phyloP scores from a whole-genome alignment of 768 basidiomycete genomes.

The Coprinopsis cinerea region DNA sequence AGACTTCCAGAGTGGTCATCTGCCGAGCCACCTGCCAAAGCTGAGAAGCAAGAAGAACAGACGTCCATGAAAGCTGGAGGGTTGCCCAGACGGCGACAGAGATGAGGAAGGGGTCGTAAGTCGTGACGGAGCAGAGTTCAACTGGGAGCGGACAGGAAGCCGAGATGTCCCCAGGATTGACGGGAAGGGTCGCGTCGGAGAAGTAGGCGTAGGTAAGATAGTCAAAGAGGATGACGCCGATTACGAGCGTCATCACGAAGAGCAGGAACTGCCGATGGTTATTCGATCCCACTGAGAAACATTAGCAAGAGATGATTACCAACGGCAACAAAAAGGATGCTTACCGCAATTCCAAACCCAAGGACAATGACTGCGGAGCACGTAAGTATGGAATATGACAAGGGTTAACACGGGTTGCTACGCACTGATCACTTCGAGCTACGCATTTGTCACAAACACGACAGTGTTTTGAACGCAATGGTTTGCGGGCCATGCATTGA shows the following conservation, averaged over 20 bases:
- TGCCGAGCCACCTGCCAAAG: constrained; percentile 90
- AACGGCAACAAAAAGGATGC: constrained; percentile 21
- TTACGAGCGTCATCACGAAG: constrained; percentile 83
- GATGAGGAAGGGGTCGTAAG: constrained; percentile 79
- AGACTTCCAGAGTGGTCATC: constrained; percentile 94
- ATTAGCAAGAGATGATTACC: not conserved
- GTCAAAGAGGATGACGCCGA: constrained; percentile 77
- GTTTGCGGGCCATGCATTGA: constrained; percentile 90
- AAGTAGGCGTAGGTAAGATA: constrained; percentile 78
- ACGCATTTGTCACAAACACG: constrained; percentile 87
- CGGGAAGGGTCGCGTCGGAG: constrained; percentile 34
- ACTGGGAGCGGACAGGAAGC: constrained; percentile 65
- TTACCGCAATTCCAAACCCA: constrained; percentile 99
- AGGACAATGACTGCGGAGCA: constrained; percentile 74
- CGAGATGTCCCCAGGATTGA: constrained; percentile 35
- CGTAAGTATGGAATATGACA: constrained; percentile 5
- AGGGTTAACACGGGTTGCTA: constrained; percentile 10
- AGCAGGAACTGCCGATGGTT: constrained; percentile 96
- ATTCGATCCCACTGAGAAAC: constrained; percentile 67
- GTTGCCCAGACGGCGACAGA: constrained; percentile 80
- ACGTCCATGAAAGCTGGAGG: constrained; percentile 93
- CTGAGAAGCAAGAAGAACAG: constrained; percentile 79
- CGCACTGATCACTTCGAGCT: constrained; percentile 90
- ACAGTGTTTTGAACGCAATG: constrained; percentile 93
- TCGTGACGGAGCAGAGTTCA: constrained; percentile 63